Percentiles rank a stretch among this genome's conserved stretches.
Evolutionary conservation across 768 basidiomycete genomes (phyloP).

Genomic region (Leucocoprinus birnbaumii): DNA sequence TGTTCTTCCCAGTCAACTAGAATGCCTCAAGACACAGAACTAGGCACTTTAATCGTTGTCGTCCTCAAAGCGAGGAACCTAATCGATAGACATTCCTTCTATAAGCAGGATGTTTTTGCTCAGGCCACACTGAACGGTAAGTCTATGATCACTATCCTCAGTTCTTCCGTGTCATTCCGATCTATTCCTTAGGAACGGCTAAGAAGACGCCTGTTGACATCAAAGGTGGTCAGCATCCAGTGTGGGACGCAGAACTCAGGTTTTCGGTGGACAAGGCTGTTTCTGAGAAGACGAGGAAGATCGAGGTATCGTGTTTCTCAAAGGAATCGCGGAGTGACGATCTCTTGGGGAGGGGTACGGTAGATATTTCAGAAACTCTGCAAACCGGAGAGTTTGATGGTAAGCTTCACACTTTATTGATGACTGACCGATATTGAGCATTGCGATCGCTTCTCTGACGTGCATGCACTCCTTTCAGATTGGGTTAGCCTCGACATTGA

Average conservation of each 20-base stretch:
- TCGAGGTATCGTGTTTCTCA: conserved; percentile 78
- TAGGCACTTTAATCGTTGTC: conserved; percentile 84
- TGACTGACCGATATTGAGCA: neutral
- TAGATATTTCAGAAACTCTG: conserved; percentile 78
- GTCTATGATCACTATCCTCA: conserved; percentile 9
- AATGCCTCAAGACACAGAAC: conserved; percentile 41
- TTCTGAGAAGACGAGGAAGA: conserved; percentile 50
- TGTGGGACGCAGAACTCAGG: conserved; percentile 89
- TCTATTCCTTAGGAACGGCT: conserved; percentile 39
- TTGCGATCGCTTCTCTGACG: neutral
- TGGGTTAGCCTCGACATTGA: conserved; percentile 33
- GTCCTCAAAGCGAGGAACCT: conserved; percentile 84
- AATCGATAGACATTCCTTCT: conserved; percentile 78
- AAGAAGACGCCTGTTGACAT: conserved; percentile 72
- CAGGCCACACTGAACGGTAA: conserved; percentile 55
- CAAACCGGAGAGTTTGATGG: conserved; percentile 91
- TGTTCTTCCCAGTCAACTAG: conserved; percentile 12
- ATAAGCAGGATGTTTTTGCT: conserved; percentile 90
- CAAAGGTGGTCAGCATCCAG: conserved; percentile 90
- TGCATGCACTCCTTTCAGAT: conserved; percentile 18
- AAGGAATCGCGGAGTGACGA: conserved; percentile 75
- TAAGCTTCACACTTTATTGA: conserved; percentile 33
- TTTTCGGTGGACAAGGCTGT: conserved; percentile 65
- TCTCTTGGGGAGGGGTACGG: conserved; percentile 68
- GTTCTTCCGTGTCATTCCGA: neutral